Evolutionary conservation across 352 stramenopile genomes (phyloP).

Genomic region (Phytophthora crassamura): DNA sequence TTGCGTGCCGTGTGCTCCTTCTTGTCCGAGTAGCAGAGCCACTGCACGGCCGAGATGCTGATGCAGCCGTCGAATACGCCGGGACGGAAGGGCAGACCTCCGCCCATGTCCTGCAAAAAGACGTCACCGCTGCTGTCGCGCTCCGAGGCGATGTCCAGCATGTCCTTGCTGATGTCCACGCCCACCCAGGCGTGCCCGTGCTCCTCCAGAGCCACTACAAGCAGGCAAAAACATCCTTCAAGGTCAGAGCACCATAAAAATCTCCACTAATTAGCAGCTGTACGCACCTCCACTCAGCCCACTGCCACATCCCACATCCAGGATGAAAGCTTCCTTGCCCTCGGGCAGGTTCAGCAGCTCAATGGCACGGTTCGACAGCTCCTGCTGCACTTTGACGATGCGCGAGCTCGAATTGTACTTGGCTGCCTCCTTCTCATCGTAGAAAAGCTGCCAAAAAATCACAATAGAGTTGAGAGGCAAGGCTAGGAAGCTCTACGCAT

Average conservation of each 20-base stretch:
- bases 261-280: not conserved
- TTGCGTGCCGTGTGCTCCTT: slow-evolving; percentile 94
- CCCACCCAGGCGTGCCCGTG: slow-evolving; percentile 98
- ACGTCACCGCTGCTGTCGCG: slow-evolving; percentile 89
- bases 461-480: too few relatives aligned
- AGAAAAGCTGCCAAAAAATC: slow-evolving; percentile 93
- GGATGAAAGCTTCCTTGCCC: slow-evolving; percentile 89
- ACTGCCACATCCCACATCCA: slow-evolving; percentile 98
- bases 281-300: slow-evolving; percentile 94
- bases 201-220: slow-evolving; percentile 86
- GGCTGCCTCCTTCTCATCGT: slow-evolving; percentile 92
- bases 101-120: slow-evolving; percentile 98
- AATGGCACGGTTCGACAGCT: slow-evolving; percentile 97
- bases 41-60: slow-evolving; percentile 99
- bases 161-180: slow-evolving; percentile 98
- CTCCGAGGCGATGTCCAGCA: slow-evolving; percentile 99
- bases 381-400: slow-evolving; percentile 93
- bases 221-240: too few relatives aligned
- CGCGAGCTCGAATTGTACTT: slow-evolving; percentile 94
- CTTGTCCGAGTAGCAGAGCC: slow-evolving; percentile 99
- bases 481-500: too few relatives aligned
- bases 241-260: slow-evolving; percentile 3
- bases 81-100: slow-evolving; percentile 97
- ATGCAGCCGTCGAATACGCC: slow-evolving; percentile 99
- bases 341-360: slow-evolving; percentile 96